phyloP scores from a whole-genome alignment of 2,329 filamentous ascomycete species.

The Colletotrichum salicis region DNA sequence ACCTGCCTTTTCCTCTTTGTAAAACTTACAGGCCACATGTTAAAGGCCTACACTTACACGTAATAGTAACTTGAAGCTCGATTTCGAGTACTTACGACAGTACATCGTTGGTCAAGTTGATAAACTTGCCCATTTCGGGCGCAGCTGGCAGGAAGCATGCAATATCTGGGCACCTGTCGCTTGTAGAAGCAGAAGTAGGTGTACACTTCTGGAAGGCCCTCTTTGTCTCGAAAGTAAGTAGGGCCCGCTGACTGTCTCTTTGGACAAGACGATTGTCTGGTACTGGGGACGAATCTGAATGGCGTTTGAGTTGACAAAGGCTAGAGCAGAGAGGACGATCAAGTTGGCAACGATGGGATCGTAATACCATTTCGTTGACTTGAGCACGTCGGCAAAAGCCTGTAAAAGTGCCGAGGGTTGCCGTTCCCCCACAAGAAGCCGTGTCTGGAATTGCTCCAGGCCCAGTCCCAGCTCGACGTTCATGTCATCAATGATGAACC shows the following conservation, averaged over 20 bases:
- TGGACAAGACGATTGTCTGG: constrained; percentile 35
- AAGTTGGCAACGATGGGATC: constrained; percentile 42
- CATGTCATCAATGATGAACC: constrained; percentile 44
- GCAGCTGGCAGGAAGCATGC: constrained; percentile 42
- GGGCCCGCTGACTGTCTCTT: constrained; percentile 39
- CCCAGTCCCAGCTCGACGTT: constrained; percentile 35
- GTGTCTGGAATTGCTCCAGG: constrained; percentile 40
- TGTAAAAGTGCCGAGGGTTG: constrained; percentile 39
- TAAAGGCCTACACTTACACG: not conserved
- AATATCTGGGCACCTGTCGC: constrained; percentile 40
- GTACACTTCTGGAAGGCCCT: constrained; percentile 42
- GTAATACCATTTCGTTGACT: constrained; percentile 38
- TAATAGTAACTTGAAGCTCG: rapidly evolving
- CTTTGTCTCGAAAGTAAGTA: constrained; percentile 43
- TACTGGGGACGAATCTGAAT: constrained; percentile 39
- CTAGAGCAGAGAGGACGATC: constrained; percentile 42
- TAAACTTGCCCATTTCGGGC: constrained; percentile 42
- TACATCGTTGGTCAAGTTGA: constrained; percentile 43
- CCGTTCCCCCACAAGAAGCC: constrained; percentile 37
- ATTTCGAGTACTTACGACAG: constrained; percentile 39
- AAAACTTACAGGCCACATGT: constrained; percentile 37
- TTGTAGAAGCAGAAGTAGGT: constrained; percentile 43
- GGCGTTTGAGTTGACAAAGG: constrained; percentile 43
- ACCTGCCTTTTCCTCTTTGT: constrained; percentile 43
- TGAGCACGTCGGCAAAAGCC: constrained; percentile 39